Evolutionary conservation across 768 basidiomycete genomes (phyloP).

Genomic region (Russula foetens): DNA sequence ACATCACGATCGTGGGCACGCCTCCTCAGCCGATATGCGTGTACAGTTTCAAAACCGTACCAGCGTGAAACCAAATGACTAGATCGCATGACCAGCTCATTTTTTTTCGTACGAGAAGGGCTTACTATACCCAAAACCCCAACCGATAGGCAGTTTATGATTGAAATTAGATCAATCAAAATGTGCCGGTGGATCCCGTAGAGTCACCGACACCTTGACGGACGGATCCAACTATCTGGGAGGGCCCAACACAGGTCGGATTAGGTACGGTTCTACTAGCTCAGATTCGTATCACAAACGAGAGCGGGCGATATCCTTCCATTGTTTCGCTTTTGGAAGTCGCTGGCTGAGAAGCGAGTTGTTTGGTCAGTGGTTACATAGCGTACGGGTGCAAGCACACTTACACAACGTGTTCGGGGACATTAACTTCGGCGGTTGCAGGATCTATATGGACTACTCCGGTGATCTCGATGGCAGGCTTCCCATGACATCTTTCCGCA

Average conservation of each 20-base stretch:
- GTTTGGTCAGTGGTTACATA: not conserved
- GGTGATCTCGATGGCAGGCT: constrained; percentile 66
- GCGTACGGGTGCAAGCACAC: not conserved
- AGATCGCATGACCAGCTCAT: not conserved
- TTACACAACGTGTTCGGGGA: constrained; percentile 29
- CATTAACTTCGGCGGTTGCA: constrained; percentile 41
- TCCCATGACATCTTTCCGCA: constrained; percentile 49
- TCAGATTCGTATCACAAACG: not conserved
- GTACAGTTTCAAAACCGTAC: too few species aligned
- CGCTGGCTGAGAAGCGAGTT: constrained; percentile 11
- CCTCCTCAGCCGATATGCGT: not conserved
- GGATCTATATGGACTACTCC: constrained; percentile 41
- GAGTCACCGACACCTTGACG: not conserved
- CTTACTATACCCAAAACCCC: not conserved
- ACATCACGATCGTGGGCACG: not conserved
- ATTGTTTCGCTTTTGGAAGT: constrained; percentile 22
- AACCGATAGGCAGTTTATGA: not conserved
- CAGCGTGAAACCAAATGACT: not conserved
- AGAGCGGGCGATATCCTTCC: constrained; percentile 18
- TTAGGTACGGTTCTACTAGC: too few species aligned
- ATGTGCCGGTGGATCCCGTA: not conserved
- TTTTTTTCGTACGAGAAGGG: not conserved
- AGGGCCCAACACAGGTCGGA: not conserved
- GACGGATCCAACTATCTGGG: not conserved
- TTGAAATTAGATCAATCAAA: not conserved